phyloP scores from a whole-genome alignment of 805 yeast species.

The Lachancea fermentati region DNA sequence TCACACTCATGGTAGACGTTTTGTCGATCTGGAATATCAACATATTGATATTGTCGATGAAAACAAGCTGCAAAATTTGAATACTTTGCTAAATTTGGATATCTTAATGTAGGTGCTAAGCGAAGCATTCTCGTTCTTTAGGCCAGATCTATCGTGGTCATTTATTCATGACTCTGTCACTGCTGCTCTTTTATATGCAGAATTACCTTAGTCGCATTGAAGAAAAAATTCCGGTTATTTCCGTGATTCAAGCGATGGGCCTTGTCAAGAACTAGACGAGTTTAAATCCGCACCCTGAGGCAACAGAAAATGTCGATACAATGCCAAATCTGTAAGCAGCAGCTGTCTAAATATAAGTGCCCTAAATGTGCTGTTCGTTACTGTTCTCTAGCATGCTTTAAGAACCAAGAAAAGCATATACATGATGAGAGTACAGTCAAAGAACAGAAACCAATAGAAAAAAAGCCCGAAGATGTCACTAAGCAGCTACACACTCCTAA shows the following conservation, averaged over 20 bases:
- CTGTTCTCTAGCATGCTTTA: conserved; percentile 59
- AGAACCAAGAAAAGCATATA: conserved; percentile 30
- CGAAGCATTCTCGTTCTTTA: not conserved
- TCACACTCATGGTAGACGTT: conserved; percentile 11
- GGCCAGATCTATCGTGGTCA: too few species aligned
- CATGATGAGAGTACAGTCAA: conserved; percentile 3
- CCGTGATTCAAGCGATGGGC: not conserved
- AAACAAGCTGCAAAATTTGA: conserved; percentile 4
- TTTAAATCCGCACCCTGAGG: too few species aligned
- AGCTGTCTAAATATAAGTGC: conserved; percentile 41
- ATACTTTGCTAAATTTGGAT: not conserved
- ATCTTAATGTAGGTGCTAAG: not conserved
- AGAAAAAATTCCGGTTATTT: not conserved
- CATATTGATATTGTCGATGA: conserved; percentile 12
- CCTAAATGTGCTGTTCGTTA: conserved; percentile 42
- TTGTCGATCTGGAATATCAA: conserved; percentile 5
- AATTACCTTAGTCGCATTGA: too few species aligned
- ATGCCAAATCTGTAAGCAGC: conserved; percentile 33
- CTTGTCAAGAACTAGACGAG: not conserved
- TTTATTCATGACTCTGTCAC: too few species aligned
- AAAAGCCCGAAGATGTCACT: not conserved
- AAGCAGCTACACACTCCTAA: conserved; percentile 12
- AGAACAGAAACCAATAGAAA: conserved; percentile 2
- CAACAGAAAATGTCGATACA: too few species aligned
- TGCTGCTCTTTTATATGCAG: too few species aligned